Percentiles rank a stretch among this genome's conserved stretches.
Evolutionary conservation across 1,284 basidiomycete species (phyloP).

Genomic region (Trametes versicolor): DNA sequence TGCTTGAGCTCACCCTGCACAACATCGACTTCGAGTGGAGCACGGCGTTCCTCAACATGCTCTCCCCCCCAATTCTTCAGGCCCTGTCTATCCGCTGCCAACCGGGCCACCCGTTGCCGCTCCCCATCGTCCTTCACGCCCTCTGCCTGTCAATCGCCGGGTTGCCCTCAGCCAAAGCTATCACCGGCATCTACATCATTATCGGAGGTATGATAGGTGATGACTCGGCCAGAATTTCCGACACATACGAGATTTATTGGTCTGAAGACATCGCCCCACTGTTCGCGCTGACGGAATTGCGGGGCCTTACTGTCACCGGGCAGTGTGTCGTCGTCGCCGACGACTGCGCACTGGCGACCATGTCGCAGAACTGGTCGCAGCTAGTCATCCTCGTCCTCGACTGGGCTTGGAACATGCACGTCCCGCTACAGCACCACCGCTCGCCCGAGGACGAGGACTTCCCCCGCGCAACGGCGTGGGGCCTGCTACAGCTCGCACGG

Average conservation of each 20-base stretch:
- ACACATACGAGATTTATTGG: background rate
- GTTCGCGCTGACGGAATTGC: background rate
- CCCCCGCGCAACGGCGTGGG: background rate
- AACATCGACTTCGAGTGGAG: background rate
- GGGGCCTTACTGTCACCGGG: background rate
- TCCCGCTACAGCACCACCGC: background rate
- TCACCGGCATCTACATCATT: too few species aligned
- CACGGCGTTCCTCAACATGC: background rate
- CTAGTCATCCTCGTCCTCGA: background rate
- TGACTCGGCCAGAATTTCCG: too few species aligned
- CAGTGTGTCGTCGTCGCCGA: background rate
- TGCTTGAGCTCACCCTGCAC: background rate
- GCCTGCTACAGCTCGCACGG: background rate
- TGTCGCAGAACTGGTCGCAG: background rate
- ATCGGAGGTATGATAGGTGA: too few species aligned
- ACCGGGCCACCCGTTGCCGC: too few species aligned
- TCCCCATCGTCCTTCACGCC: too few species aligned
- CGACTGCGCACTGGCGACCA: background rate
- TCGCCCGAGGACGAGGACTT: background rate
- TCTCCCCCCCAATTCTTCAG: background rate
- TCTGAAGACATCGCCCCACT: background rate
- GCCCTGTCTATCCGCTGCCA: background rate
- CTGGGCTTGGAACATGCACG: background rate
- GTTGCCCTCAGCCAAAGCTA: too few species aligned
- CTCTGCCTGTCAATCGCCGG: too few species aligned